Evolutionary conservation across 768 basidiomycete species (phyloP).

Genomic region (Psilocybe azurescens): DNA sequence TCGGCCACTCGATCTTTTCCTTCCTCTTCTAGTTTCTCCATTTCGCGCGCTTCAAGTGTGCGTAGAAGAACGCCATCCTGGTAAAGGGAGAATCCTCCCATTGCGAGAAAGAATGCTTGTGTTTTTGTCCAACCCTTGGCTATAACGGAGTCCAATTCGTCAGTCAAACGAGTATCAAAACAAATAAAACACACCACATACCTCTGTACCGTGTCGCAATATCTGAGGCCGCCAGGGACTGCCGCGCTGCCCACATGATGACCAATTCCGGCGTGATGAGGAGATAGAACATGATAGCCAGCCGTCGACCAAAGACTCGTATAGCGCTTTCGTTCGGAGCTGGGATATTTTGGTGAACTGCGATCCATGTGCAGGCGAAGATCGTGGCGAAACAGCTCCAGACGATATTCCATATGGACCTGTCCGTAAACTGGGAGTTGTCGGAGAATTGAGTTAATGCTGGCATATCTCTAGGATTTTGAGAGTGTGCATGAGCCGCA

Average conservation of each 20-base stretch:
- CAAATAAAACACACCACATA: not conserved
- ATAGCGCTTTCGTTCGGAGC: too few relatives aligned
- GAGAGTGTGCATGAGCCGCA: too few relatives aligned
- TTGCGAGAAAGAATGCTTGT: conserved; percentile 24
- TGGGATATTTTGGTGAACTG: too few relatives aligned
- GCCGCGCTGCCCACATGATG: conserved; percentile 19
- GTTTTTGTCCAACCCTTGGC: conserved; percentile 17
- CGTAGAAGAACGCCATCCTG: conserved; percentile 20
- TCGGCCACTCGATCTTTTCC: conserved; percentile 21
- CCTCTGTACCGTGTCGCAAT: conserved; percentile 7
- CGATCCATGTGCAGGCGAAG: too few relatives aligned
- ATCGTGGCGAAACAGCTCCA: too few relatives aligned
- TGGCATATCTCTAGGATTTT: too few relatives aligned
- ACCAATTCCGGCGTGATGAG: conserved; percentile 22
- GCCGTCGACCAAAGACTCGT: too few relatives aligned
- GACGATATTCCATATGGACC: too few relatives aligned
- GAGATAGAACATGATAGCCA: too few relatives aligned
- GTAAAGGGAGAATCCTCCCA: conserved; percentile 28
- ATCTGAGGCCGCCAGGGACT: conserved; percentile 9
- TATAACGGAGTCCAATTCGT: not conserved
- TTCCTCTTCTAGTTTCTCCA: conserved; percentile 18
- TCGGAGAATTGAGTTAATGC: too few relatives aligned
- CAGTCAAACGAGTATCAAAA: not conserved
- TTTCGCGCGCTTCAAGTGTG: conserved; percentile 2
- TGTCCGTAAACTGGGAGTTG: too few relatives aligned